These are phyloP conservation scores for Talaromyces borbonicus DNA, from an alignment of 495 filamentous ascomycete genomes.

Conservation along the genomic window DNA sequence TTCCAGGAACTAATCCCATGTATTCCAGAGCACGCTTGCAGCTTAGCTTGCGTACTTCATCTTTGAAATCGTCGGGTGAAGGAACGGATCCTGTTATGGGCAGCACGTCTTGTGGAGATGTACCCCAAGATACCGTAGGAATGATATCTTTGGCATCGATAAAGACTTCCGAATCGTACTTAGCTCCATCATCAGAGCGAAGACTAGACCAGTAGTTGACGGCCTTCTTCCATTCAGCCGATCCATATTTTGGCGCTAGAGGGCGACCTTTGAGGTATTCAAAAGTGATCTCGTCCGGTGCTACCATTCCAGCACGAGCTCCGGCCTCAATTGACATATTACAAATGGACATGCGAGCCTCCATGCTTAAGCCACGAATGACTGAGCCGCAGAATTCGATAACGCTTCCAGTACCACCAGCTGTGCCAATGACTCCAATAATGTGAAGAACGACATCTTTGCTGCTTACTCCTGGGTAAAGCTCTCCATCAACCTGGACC, in stretches of 20 bases:
- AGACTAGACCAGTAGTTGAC: conserved; percentile 82
- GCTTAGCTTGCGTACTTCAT: conserved; percentile 64
- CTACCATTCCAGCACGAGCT: conserved; percentile 92
- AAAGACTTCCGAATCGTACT: conserved; percentile 76
- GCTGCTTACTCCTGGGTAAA: conserved; percentile 85
- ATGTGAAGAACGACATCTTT: conserved; percentile 94
- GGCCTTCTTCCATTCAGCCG: conserved; percentile 83
- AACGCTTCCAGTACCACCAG: conserved; percentile 86
- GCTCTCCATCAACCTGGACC: conserved; percentile 83
- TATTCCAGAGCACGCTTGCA: conserved; percentile 82
- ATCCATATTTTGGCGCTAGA: conserved; percentile 73
- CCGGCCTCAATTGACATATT: conserved; percentile 99
- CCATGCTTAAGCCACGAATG: conserved; percentile 83
- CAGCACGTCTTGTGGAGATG: conserved; percentile 89
- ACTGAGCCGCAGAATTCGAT: conserved; percentile 96
- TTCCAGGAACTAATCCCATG: conserved; percentile 84
- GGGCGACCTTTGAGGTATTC: conserved; percentile 89
- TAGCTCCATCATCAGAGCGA: conserved; percentile 73
- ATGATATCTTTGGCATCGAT: conserved; percentile 87
- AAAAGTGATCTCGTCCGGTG: conserved; percentile 87
- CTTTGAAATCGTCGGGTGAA: conserved; percentile 74
- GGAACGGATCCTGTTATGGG: conserved; percentile 87
- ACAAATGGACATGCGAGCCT: conserved; percentile 97
- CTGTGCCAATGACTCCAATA: conserved; percentile 91
- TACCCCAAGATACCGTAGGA: conserved; percentile 95